These are phyloP conservation scores for Solanum sparsipilum DNA, from an alignment of 257 asterid genomes.

Conservation along the genomic window DNA sequence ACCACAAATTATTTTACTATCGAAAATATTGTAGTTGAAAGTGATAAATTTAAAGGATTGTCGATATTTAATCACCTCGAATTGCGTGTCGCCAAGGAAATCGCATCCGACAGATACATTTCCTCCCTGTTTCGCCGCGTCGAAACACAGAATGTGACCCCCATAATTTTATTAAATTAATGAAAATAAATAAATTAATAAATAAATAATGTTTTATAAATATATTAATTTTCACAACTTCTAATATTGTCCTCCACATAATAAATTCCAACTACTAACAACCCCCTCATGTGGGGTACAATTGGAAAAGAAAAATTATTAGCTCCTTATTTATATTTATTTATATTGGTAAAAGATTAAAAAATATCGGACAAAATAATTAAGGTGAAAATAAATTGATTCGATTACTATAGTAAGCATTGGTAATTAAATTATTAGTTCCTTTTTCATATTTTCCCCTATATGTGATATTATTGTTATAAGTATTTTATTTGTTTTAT, in stretches of 20 bases:
- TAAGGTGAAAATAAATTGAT: not conserved
- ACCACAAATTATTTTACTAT: not conserved
- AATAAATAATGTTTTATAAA: not conserved
- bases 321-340: not conserved
- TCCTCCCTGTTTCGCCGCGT: not conserved
- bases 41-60: not conserved
- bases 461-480: not conserved
- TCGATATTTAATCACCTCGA: not conserved
- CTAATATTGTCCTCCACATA: not conserved
- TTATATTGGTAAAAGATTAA: not conserved
- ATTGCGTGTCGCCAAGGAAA: not conserved
- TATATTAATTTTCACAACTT: not conserved
- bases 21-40: not conserved
- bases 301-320: not conserved
- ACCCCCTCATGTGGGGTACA: not conserved
- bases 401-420: not conserved
- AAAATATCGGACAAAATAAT: not conserved
- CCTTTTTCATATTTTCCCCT: not conserved
- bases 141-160: not conserved
- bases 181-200: not conserved
- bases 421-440: too few relatives aligned
- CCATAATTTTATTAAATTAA: not conserved
- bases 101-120: not conserved
- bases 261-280: not conserved
- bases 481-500: too few relatives aligned